Evolutionary conservation across 305 asterid genomes (phyloP).

Genomic region (Fraxinus sp.): DNA sequence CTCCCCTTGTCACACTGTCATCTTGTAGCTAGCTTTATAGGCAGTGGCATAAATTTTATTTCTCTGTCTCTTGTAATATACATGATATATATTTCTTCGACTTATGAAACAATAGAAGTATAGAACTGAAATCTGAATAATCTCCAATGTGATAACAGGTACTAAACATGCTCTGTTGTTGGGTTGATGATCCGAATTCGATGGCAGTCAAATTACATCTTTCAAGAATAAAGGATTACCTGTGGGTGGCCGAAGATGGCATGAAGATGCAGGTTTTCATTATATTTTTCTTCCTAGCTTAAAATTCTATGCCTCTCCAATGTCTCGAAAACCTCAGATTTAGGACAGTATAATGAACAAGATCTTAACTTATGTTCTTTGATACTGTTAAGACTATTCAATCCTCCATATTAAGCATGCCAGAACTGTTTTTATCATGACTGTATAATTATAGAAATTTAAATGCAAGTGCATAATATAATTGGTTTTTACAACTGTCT

Average conservation of each 20-base stretch:
- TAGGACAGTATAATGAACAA: not conserved
- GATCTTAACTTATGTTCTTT: not conserved
- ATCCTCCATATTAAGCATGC: not conserved
- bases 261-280: constrained; percentile 50
- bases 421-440: not conserved
- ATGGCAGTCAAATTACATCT: constrained; percentile 33
- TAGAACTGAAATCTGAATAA: not conserved
- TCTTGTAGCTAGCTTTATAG: not conserved
- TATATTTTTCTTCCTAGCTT: not conserved
- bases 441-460: not conserved
- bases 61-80: not conserved
- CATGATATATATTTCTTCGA: not conserved
- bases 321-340: not conserved
- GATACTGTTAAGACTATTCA: not conserved
- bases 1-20: not conserved
- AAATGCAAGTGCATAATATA: not conserved
- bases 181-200: constrained; percentile 44
- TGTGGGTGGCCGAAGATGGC: constrained; percentile 63
- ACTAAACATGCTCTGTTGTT: constrained; percentile 51
- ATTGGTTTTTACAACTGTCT: not conserved
- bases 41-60: not conserved
- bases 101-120: not conserved
- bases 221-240: constrained; percentile 48
- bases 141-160: constrained; percentile 25
- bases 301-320: not conserved